Evolutionary conservation across 768 basidiomycete species (phyloP).

Genomic region (Suillus plorans): DNA sequence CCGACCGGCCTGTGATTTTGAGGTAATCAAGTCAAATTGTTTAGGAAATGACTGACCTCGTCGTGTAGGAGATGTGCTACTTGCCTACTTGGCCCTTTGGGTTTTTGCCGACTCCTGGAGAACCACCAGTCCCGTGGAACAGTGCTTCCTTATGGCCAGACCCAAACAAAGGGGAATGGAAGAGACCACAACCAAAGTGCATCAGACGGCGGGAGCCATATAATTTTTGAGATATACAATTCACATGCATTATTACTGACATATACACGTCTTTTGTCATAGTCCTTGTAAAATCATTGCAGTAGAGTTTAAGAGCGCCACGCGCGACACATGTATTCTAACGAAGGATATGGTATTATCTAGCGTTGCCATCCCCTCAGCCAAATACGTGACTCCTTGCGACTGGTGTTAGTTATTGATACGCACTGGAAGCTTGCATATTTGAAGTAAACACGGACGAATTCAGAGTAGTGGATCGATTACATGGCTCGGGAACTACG

Average conservation of each 20-base stretch:
- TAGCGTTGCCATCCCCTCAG: neutral
- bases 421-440: neutral
- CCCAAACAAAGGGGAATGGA: constrained; percentile 15
- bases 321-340: too few species aligned
- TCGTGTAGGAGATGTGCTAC: constrained; percentile 25
- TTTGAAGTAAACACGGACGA: neutral
- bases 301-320: constrained; percentile 12
- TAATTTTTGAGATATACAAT: neutral
- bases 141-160: neutral
- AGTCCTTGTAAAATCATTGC: neutral
- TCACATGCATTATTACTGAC: too few species aligned
- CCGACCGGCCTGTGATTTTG: constrained; percentile 13
- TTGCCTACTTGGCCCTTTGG: constrained; percentile 24
- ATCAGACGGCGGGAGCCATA: constrained; percentile 16
- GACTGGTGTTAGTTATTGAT: neutral
- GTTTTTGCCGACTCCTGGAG: neutral
- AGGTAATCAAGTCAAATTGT: neutral
- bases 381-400: neutral
- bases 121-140: neutral
- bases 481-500: neutral
- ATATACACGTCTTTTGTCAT: neutral
- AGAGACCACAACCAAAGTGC: constrained; percentile 25
- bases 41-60: neutral
- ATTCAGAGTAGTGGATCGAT: neutral
- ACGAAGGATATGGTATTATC: neutral